Conservation (phyloP, 2,329 filamentous ascomycete species). For the Aureobasidium sp. region DNA sequence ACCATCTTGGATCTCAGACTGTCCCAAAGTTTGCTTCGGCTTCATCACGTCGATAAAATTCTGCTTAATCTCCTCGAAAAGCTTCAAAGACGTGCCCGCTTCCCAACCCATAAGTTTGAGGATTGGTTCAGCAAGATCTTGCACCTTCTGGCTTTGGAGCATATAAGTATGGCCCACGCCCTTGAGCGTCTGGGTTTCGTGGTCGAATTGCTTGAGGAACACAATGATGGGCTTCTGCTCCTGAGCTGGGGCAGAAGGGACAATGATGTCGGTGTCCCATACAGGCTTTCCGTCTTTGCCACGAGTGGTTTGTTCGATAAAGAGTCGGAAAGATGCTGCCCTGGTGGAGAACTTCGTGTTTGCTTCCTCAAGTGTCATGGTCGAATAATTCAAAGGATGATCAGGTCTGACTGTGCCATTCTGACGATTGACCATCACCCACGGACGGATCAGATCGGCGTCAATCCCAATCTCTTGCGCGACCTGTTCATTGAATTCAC, state of each 20-base stretch:
- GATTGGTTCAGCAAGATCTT: constrained; percentile 73
- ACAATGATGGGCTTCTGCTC: constrained; percentile 61
- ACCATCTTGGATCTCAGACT: constrained; percentile 92
- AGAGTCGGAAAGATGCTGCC: constrained; percentile 65
- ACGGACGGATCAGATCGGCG: constrained; percentile 67
- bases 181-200: constrained; percentile 63
- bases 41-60: constrained; percentile 96
- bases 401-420: constrained; percentile 95
- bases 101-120: constrained; percentile 80
- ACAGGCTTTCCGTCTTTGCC: constrained; percentile 62
- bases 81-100: constrained; percentile 60
- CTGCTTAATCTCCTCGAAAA: constrained; percentile 97
- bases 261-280: constrained; percentile 58
- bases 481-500: constrained; percentile 65
- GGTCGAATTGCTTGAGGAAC: constrained; percentile 89
- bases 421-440: constrained; percentile 97
- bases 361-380: constrained; percentile 62
- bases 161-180: constrained; percentile 84
- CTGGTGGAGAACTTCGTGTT: constrained; percentile 62
- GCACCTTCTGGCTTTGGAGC: constrained; percentile 77
- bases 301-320: constrained; percentile 72
- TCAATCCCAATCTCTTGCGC: constrained; percentile 64
- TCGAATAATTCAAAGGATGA: constrained; percentile 69
- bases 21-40: constrained; percentile 77
- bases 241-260: constrained; percentile 32